Percentiles rank a stretch among this genome's conserved stretches.
phyloP scores from a whole-genome alignment of 78 protist genomes.

The Bigelowiella natans region DNA sequence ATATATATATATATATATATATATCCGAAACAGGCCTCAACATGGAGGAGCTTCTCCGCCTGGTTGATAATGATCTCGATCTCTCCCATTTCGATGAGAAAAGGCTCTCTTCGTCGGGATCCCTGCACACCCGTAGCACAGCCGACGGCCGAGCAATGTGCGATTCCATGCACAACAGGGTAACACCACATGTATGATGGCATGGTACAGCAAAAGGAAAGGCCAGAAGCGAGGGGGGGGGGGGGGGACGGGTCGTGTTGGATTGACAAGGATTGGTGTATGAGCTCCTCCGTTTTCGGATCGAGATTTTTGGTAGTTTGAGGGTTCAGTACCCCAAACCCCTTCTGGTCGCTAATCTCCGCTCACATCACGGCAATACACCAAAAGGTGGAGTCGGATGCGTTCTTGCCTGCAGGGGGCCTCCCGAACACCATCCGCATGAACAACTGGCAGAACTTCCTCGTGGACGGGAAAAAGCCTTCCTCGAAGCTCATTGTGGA shows the following conservation, averaged over 20 bases:
- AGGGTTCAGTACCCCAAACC: no score
- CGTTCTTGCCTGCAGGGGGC: neutral
- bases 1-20: neutral
- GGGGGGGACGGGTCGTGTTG: no score
- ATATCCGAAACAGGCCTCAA: neutral
- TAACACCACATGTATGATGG: no score
- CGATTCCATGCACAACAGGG: neutral
- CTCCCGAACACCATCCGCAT: neutral
- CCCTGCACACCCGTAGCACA: neutral
- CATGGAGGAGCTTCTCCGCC: neutral
- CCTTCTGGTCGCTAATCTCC: no score
- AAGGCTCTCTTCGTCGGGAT: neutral
- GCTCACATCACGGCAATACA: neutral
- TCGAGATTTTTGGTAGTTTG: no score
- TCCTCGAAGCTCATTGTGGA: neutral
- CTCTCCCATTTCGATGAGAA: neutral
- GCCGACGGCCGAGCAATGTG: neutral
- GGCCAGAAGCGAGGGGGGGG: no score
- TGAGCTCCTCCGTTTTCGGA: no score
- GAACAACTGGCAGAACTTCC: neutral
- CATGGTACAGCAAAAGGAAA: no score
- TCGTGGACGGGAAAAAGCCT: neutral
- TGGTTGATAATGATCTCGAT: neutral
- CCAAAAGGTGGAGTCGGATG: neutral
- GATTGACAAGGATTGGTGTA: no score